Evolutionary conservation across 148 eudicot species (phyloP), one percentile per base, ranked within the genome.

Genomic region (Vaccinium vitisidaea): DNA sequence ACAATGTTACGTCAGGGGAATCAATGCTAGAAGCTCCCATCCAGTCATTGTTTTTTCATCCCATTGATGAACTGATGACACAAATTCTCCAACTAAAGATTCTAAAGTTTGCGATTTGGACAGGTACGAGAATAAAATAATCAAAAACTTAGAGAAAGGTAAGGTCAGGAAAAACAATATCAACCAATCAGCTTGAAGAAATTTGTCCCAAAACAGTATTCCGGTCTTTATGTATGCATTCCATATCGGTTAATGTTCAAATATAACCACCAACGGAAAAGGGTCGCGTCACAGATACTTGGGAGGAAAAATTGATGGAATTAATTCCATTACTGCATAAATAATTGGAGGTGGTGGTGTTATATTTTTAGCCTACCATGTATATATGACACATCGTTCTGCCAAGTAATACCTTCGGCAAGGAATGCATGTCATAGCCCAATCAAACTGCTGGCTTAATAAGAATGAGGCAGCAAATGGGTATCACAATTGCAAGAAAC

Each of bases 11-110:
- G 81, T 55, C 43, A 56, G 56, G 21, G 70, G 73, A 32, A 15
- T 73, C 6, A 56, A 73, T 25, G 58, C 14, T 12, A 71, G 82
- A 70, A 70, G 46, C 43, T 71, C 39, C 56, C 56, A 56, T 13
- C 13, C 16, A 36, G 54, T 78, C 19, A 46, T 15, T 27, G 50
- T 71, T 30, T 69, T 14, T 19, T 25, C 4, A 32, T 19, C 27
- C 49, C 67, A 71, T 71, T 75, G 53, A 73, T 48, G 21, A 71
- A 54, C 77, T 49, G 69, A 13, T 27, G 46, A 50, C 49, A 21
- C 58, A 80, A 21, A 70, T 69, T 69, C 77, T 67, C 15, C 67
- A 80, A 81, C 77, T 43, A 70, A 59, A 58, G 25, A 8, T 65
- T 55, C 59, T 78, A 27, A 55, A 36, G 19, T 80, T 56, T 43